Evolutionary conservation across 1,139 yeast species (phyloP).

Genomic region (Chernovozyma aurita): DNA sequence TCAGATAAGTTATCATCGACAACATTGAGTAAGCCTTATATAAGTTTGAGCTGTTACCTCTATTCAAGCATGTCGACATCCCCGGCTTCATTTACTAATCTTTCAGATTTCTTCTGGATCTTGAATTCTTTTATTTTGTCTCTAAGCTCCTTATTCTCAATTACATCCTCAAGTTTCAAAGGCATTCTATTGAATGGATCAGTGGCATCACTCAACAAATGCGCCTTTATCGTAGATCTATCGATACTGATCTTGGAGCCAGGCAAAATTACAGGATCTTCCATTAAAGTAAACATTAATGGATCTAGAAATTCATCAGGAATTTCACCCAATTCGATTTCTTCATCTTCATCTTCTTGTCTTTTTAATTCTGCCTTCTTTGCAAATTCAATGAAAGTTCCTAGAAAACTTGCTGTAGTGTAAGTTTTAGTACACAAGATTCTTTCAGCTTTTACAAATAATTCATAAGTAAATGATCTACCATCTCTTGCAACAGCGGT

Average conservation of each 20-base stretch:
- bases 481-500: slow-evolving; percentile 86
- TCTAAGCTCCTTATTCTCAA: slow-evolving; percentile 68
- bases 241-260: slow-evolving; percentile 81
- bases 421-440: slow-evolving; percentile 57
- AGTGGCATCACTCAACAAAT: slow-evolving; percentile 86
- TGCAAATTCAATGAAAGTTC: slow-evolving; percentile 52
- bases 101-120: slow-evolving; percentile 25
- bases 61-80: slow-evolving; percentile 2
- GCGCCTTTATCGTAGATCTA: slow-evolving; percentile 87
- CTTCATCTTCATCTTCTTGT: slow-evolving; percentile 71
- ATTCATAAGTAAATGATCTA: slow-evolving; percentile 68
- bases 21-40: too few relatives aligned
- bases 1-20: too few relatives aligned
- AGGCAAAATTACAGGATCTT: slow-evolving; percentile 91
- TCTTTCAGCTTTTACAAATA: slow-evolving; percentile 65
- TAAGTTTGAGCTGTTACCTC: too few relatives aligned
- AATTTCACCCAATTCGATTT: slow-evolving; percentile 81
- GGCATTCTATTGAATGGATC: slow-evolving; percentile 98
- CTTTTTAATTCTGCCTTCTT: slow-evolving; percentile 58
- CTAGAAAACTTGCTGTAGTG: slow-evolving; percentile 51
- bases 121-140: slow-evolving; percentile 59
- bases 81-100: slow-evolving; percentile 3
- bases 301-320: slow-evolving; percentile 98
- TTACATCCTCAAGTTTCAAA: slow-evolving; percentile 79
- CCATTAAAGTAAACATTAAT: slow-evolving; percentile 91